Evolutionary conservation across 1,139 yeast species (phyloP), one percentile per base, ranked within the genome.

Genomic region (Blastobotrys ciferrii): DNA sequence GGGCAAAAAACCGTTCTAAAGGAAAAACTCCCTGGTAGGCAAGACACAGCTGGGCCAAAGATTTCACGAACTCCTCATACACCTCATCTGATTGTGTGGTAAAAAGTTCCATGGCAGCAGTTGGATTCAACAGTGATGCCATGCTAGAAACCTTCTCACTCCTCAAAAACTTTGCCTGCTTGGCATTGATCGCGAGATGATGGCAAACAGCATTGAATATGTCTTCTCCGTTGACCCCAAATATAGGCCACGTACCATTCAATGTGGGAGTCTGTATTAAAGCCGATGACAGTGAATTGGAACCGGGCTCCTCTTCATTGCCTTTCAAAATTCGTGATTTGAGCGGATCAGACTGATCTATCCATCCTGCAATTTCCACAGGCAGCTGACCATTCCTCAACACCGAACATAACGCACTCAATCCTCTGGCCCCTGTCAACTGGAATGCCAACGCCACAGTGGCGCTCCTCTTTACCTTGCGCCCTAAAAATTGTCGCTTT

Each of bases 391-490:
- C 19, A 3, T 17, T 36, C 35, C 37, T 23, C 12, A 55, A 49
- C 13, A 17, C 32, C 5, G 3, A 25, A 46, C 61, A 58, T 12
- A 58, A 47, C 2, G 48, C 54, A 2, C 37, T 44, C 2, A 37
- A 49, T 3, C 58, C 61, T 23, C 45, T 40, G 15, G 53, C 28
- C 5, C 57, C 47, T 1, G 55, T 52, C 25, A 58, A 38, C 15
- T 58, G 57, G 44, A 52, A 49, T 4, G 61, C 60, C 25, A 58
- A 32, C 18, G 54, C 47, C n/a, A 47, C 45, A 11, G 54, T 49
- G 30, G 62, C 60, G 11, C 51, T 37, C 6, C 43, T 32, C n/a
- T 53, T 43, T 6, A 53, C 19, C 25, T 48, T 45, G 18, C 56
- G 46, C n/a, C 57, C 58, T 15, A 47, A 46, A 15, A 58, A 51